Percentiles rank a stretch among this genome's conserved stretches.
Evolutionary conservation across 352 stramenopile genomes (phyloP).

Genomic region (Pythium brachiatum): DNA sequence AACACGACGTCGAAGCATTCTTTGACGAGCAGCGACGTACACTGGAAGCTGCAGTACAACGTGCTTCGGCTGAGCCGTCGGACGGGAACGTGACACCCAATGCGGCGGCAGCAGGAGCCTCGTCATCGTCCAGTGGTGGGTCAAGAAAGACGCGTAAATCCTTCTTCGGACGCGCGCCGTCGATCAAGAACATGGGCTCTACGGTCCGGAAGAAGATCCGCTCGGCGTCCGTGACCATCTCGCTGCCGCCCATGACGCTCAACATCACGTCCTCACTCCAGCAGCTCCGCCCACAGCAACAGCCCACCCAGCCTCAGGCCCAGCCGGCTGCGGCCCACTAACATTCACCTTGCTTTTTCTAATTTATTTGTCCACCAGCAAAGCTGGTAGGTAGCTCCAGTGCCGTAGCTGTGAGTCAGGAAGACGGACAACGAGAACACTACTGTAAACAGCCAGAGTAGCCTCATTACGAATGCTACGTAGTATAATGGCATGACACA

Average conservation of each 20-base stretch:
- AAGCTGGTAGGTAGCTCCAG: constrained; percentile 3
- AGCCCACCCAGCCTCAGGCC: constrained; percentile 9
- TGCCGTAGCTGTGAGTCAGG: background rate
- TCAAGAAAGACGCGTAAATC: constrained; percentile 19
- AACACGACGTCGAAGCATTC: constrained; percentile 68
- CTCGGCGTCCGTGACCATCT: constrained; percentile 66
- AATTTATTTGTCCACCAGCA: constrained; percentile 9
- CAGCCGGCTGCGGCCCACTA: constrained; percentile 12
- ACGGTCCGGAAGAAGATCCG: constrained; percentile 67
- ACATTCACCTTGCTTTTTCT: background rate
- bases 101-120: constrained; percentile 14
- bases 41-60: constrained; percentile 24
- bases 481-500: constrained; percentile 2
- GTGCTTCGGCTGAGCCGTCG: constrained; percentile 7
- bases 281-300: constrained; percentile 35
- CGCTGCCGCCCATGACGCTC: constrained; percentile 63
- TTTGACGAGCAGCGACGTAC: constrained; percentile 66
- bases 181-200: constrained; percentile 57
- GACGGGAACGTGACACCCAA: constrained; percentile 18
- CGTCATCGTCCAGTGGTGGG: constrained; percentile 19
- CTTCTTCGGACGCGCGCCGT: constrained; percentile 54
- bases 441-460: background rate
- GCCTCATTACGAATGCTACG: background rate
- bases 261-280: constrained; percentile 62
- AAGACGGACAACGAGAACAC: background rate